Evolutionary conservation across 2,329 filamentous ascomycete species (phyloP), one percentile per base, ranked within the genome.

Genomic region (Fusarium dlaminii): DNA sequence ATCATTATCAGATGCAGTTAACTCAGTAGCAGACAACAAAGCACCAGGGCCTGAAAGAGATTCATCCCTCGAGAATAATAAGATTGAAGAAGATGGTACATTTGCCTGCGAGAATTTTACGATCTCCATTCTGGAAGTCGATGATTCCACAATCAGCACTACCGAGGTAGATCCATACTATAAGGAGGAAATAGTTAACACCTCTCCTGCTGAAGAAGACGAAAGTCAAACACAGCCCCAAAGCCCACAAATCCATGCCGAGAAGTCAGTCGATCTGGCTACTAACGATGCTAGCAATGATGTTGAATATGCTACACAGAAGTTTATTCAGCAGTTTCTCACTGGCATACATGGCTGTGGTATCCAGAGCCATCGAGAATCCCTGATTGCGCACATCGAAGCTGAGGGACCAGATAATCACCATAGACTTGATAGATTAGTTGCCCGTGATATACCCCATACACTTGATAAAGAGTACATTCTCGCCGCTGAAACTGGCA

Each of bases 311-410:
- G 18, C 60, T 51, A 63, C 27, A 51, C 40, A 63, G 40, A 63
- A 63, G 60, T 63, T 63, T 56, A 48, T 55, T 45, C 15, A 61
- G 29, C 29, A 61, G 48, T 61, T 61, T 37, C 46, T 61, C 30
- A 24, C 32, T 30, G 46, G 46, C 12, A 61, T 61, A 36, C 15
- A 52, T 61, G 8, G 58, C n/a, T 61, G n/a, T 52, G 22, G 48
- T 42, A 39, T 32, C 45, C 22, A 37, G 24, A 62, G 49, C 39
- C 39, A 62, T 37, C 24, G 32, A 54, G 39, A 62, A 46, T 51
- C 30, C 17, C 40, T 62, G 11, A 36, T 20, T 36, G 42, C 39
- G 9, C n/a, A 62, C 27, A 54, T 62, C 11, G 30, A 58, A 58
- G 40, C 39, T 34, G 17, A 46, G 10, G 55, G 55, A 48, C 30